phyloP scores from a whole-genome alignment of 495 filamentous ascomycete species.

The Trichodelitschia bisporula region DNA sequence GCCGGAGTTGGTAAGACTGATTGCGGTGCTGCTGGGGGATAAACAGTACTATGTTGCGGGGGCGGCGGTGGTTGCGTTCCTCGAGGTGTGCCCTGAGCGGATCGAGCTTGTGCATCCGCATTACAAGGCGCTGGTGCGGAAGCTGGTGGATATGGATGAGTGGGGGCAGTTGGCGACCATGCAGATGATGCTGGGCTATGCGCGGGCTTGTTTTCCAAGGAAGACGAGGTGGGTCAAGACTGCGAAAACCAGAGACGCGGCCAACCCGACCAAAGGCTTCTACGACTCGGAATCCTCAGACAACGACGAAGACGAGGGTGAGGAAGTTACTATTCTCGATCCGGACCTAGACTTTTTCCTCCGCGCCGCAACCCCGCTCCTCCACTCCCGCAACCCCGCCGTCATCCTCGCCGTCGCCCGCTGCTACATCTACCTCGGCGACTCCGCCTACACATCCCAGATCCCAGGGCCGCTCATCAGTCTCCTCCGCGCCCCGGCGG shows the following conservation, averaged over 20 bases:
- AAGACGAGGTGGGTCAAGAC: constrained; percentile 31
- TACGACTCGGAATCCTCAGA: constrained; percentile 31
- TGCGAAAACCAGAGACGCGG: constrained; percentile 10
- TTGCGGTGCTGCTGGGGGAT: constrained; percentile 57
- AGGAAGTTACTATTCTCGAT: constrained; percentile 39
- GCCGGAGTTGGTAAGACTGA: constrained; percentile 60
- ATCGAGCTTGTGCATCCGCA: constrained; percentile 76
- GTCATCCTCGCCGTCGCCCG: constrained; percentile 74
- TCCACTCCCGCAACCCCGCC: constrained; percentile 79
- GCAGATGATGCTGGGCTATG: constrained; percentile 58
- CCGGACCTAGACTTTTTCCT: constrained; percentile 67
- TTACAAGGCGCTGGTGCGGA: constrained; percentile 60
- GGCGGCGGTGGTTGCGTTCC: constrained; percentile 67
- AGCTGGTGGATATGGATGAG: constrained; percentile 96
- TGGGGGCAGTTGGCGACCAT: constrained; percentile 79
- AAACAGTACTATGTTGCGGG: constrained; percentile 88
- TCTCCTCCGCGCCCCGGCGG: constrained; percentile 56
- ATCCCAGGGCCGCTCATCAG: constrained; percentile 49
- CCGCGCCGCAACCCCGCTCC: constrained; percentile 51
- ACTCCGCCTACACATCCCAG: constrained; percentile 23
- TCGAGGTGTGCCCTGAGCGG: constrained; percentile 69
- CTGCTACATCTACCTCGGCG: constrained; percentile 51
- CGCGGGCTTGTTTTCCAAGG: constrained; percentile 67
- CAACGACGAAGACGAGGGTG: constrained; percentile 21
- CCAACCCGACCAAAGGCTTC: constrained; percentile 31